Evolutionary conservation across 192 early-diverging fungal genomes (phyloP).

Genomic region (Powellomyces hirtus): DNA sequence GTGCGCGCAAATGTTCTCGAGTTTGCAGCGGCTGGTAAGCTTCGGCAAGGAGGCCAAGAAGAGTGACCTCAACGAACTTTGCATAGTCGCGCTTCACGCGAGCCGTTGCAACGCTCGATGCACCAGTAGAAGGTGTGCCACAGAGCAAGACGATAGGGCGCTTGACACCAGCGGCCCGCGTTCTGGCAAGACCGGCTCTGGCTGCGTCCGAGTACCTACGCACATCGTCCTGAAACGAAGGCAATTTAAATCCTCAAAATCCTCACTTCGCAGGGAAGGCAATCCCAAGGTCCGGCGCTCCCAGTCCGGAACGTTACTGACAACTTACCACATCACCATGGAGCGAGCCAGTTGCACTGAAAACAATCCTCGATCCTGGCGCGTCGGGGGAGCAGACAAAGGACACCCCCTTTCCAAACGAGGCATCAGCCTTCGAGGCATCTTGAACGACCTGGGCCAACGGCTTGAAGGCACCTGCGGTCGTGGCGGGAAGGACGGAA

Average conservation of each 20-base stretch:
- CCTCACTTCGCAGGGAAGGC: background rate
- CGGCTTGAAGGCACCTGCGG: background rate
- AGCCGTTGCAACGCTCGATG: background rate
- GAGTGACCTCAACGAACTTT: conserved; percentile 68
- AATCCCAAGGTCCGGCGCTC: background rate
- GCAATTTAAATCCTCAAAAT: no score
- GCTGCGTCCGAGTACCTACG: conserved; percentile 70
- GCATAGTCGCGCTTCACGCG: conserved; percentile 53
- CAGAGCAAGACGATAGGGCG: conserved; percentile 61
- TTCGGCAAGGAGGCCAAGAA: conserved; percentile 70
- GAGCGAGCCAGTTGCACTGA: conserved; percentile 75
- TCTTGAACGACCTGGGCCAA: background rate
- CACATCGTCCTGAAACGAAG: conserved; percentile 61
- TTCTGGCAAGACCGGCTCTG: conserved; percentile 62
- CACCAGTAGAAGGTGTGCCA: conserved; percentile 37
- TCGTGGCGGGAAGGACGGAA: background rate
- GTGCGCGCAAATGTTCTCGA: conserved; percentile 61
- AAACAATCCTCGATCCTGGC: conserved; percentile 62
- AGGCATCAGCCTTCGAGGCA: background rate
- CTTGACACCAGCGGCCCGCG: conserved; percentile 61
- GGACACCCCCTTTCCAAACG: background rate
- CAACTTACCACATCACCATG: conserved; percentile 55
- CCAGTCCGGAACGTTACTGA: background rate
- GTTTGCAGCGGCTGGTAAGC: conserved; percentile 79
- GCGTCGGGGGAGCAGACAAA: conserved; percentile 23